These are phyloP conservation scores for Drechslerella stenobrocha DNA, from an alignment of 2,329 filamentous ascomycete genomes.

Conservation along the genomic window DNA sequence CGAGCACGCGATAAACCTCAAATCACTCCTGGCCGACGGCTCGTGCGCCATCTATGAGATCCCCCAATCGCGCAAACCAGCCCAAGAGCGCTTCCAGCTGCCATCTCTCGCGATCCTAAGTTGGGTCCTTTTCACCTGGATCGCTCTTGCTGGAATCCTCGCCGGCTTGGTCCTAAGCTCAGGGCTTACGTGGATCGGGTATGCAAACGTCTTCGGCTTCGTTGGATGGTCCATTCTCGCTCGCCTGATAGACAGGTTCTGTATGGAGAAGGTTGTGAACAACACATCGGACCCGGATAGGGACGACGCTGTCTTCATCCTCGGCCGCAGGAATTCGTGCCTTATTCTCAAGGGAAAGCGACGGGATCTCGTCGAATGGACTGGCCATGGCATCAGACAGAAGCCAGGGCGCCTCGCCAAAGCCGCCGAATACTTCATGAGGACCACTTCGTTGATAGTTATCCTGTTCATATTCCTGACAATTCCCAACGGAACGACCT, in stretches of 20 bases:
- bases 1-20: neutral
- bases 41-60: conserved; percentile 5
- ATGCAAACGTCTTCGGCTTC: conserved; percentile 6
- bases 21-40: conserved; percentile 6
- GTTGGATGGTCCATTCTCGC: conserved; percentile 6
- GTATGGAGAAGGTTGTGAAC: conserved; percentile 6
- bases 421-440: conserved; percentile 6
- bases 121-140: conserved; percentile 17
- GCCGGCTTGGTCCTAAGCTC: conserved; percentile 1
- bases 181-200: conserved; percentile 8
- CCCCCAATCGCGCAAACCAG: neutral
- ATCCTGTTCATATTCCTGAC: conserved; percentile 6
- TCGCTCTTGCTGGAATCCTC: neutral
- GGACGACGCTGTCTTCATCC: conserved; percentile 8
- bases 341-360: conserved; percentile 4
- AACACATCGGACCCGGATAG: conserved; percentile 1
- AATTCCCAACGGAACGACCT: conserved; percentile 7
- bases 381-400: conserved; percentile 5
- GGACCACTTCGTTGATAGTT: neutral
- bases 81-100: neutral
- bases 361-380: neutral
- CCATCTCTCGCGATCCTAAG: neutral
- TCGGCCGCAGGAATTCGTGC: conserved; percentile 8
- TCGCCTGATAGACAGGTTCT: conserved; percentile 1
- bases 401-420: neutral